phyloP scores from a whole-genome alignment of 345 rosid species.

The Toxicodendron radicans region DNA sequence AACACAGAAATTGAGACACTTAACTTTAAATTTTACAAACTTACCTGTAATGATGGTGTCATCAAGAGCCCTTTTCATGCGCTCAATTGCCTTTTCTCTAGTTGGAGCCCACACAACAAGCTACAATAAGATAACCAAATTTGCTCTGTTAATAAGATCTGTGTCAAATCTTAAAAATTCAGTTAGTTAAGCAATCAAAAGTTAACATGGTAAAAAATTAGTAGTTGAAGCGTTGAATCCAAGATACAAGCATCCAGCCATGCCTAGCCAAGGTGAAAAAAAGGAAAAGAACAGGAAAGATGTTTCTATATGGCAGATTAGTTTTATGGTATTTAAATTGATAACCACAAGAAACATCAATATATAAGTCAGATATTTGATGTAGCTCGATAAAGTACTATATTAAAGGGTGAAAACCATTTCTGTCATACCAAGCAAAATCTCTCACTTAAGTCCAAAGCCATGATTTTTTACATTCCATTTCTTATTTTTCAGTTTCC shows the following conservation, averaged over 20 bases:
- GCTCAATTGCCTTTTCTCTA: slow-evolving; percentile 93
- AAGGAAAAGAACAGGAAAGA: neutral
- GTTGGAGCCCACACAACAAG: slow-evolving; percentile 99
- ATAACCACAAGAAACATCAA: slow-evolving; percentile 6
- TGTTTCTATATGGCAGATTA: neutral
- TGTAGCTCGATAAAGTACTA: neutral
- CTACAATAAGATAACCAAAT: slow-evolving; percentile 39
- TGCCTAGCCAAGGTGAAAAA: neutral
- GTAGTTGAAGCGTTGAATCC: too few relatives aligned
- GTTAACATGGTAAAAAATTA: neutral
- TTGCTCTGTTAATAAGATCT: slow-evolving; percentile 14
- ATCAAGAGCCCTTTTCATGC: slow-evolving; percentile 96
- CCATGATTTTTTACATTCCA: neutral
- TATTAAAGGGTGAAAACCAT: neutral
- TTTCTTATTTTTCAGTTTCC: neutral
- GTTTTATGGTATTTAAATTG: neutral
- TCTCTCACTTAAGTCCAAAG: neutral
- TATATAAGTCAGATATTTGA: neutral
- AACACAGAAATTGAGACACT: neutral
- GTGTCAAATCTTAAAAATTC: slow-evolving; percentile 12
- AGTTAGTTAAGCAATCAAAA: neutral
- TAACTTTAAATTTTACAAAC: neutral
- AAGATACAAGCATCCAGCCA: neutral
- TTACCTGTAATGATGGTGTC: slow-evolving; percentile 92
- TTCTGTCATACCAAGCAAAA: neutral